Evolutionary conservation across 768 basidiomycete species (phyloP), one percentile per base, ranked within the genome.

Genomic region (Gloeostereum incarnatum): DNA sequence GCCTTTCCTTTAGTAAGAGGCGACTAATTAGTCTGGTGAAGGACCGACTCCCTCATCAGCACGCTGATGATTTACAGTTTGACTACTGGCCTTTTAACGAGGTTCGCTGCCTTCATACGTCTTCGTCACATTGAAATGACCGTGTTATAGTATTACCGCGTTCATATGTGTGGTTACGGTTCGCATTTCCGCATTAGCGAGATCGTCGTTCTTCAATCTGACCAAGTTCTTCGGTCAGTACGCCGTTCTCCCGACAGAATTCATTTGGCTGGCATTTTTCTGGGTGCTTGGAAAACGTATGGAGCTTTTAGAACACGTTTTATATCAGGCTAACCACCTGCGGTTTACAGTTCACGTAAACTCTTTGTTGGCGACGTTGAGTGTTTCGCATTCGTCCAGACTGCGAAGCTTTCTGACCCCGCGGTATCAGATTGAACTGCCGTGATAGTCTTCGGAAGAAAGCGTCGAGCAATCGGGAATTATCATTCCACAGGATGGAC

Each of bases 251-350:
- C 71, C 69, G 7, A 59, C 60, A 22, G 65, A 65, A 45, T 68
- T 66, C 46, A 47, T 69, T 4, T 72, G 65, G 64, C 46, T 69
- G 34, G 66, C 63, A 7, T 67, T 71, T 43, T 71, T 73, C 51
- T 74, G 69, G 69, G 44, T 68, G 17, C 52, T 68, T 32, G 68
- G 67, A 20, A 74, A 70, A 61, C 70, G 71, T 71, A 39, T 42
- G 66, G 45, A 14, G 16, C 9, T 8, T 36, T 16, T 32, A 16
- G 17, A 18, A 21, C 26, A 16, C 22, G 33, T 17, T n/a, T 3
- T 25, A 6, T n/a, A 26, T 13, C 29, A 5, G 6, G 21, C 9
- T 27, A 14, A 11, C 34, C n/a, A 13, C 35, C 35, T 45, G 18
- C n/a, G 11, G 25, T 39, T 35, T 34, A 25, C 38, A 72, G 70